Percentiles rank a stretch among this genome's conserved stretches.
These are phyloP conservation scores for Trichophyton equinum DNA, from an alignment of 2,329 filamentous ascomycete species.

Conservation along the genomic window DNA sequence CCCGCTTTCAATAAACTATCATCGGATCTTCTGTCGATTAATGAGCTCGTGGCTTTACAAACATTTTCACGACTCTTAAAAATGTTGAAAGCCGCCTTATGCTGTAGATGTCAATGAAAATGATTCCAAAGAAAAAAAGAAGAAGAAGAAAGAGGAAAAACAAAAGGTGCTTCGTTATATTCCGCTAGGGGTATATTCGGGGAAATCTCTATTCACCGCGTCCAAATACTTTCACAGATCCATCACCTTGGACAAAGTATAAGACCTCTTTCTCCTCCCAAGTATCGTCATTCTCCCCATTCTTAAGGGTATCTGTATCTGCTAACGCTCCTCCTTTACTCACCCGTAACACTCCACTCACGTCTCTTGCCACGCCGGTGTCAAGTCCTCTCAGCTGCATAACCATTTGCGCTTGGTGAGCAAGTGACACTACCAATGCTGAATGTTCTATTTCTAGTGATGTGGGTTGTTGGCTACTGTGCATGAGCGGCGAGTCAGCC, in stretches of 20 bases:
- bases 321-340: conserved; percentile 44
- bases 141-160: background rate
- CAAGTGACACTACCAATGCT: conserved; percentile 55
- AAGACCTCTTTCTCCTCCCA: conserved; percentile 56
- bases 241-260: conserved; percentile 70
- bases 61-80: background rate
- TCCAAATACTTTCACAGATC: conserved; percentile 70
- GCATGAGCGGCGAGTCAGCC: conserved; percentile 62
- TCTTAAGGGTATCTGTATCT: conserved; percentile 18
- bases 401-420: conserved; percentile 62
- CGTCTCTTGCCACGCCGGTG: conserved; percentile 78
- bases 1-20: background rate
- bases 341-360: conserved; percentile 74
- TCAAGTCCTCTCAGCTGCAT: conserved; percentile 65
- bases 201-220: conserved; percentile 45
- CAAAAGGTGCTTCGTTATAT: too few relatives aligned
- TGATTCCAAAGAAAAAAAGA: background rate
- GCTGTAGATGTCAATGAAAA: background rate
- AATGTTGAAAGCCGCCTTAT: background rate
- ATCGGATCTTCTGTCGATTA: background rate
- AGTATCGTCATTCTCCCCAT: conserved; percentile 15
- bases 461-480: conserved; percentile 41
- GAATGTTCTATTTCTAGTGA: conserved; percentile 58
- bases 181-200: background rate
- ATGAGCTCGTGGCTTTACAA: background rate